phyloP scores from a whole-genome alignment of 2,329 filamentous ascomycete species.

The Herpotrichia juniperi region DNA sequence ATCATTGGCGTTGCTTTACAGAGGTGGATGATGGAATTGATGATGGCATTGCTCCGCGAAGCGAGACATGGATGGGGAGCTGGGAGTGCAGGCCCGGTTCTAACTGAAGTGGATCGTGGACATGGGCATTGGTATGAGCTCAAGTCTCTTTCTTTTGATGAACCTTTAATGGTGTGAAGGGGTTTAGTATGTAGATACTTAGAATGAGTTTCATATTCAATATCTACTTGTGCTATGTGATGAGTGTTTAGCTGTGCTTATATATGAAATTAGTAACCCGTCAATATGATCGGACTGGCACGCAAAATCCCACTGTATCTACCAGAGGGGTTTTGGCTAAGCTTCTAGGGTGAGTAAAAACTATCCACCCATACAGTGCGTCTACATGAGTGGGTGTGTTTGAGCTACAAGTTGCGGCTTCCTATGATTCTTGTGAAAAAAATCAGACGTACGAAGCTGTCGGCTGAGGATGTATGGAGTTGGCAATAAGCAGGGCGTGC shows the following conservation, averaged over 20 bases:
- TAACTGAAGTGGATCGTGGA: slow-evolving; percentile 7
- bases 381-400: too few relatives aligned
- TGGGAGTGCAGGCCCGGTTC: slow-evolving; percentile 40
- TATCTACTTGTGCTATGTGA: not conserved
- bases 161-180: not conserved
- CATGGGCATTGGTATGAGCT: slow-evolving; percentile 4
- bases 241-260: not conserved
- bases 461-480: too few relatives aligned
- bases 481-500: too few relatives aligned
- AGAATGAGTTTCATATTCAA: slow-evolving; percentile 15
- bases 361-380: too few relatives aligned
- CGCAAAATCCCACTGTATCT: too few relatives aligned
- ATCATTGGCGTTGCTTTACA: slow-evolving; percentile 5
- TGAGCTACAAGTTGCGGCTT: too few relatives aligned
- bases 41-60: not conserved
- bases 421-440: too few relatives aligned
- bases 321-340: too few relatives aligned
- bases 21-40: not conserved
- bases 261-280: not conserved
- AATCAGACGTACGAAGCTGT: too few relatives aligned
- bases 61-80: slow-evolving; percentile 11
- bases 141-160: not conserved
- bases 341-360: too few relatives aligned
- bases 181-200: slow-evolving; percentile 13
- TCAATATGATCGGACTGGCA: too few relatives aligned